Base-by-base conservation (phyloP, 139 green algal species). In the Chlorella sp. region DNA sequence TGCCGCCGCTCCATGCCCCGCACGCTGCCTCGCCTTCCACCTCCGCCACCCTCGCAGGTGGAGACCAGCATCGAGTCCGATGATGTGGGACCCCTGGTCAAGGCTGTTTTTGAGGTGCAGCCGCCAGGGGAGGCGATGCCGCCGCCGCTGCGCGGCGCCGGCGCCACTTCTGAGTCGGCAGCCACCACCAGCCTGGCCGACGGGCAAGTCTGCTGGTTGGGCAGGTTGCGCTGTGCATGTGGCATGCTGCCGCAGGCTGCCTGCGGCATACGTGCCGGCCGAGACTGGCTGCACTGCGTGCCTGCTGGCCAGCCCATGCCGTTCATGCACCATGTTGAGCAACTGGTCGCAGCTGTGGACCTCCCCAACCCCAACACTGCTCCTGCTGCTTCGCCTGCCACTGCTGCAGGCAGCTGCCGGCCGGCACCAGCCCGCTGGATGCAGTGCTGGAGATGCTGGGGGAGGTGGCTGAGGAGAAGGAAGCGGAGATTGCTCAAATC, bases 391-490 rank as follows among this genome's bases (percentile, higher is more conserved):
- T 34, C 69, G 2, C 69, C 24, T 26, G 69, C n/a, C 69, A 76
- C 40, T 40, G 40, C 40, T 32, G 44, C 36, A 48, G 72, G 46
- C 64, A 36, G 64, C 64, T 46, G 36, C 65, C 65, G 30, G 32
- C 54, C 36, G 51, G 36, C 41, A 60, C 51, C 51, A 58, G 51
- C 34, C 14, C 22, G 5, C 60, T 84, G 16, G 76, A 82, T 8
- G 43, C 43, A 0, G 82, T 90, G 40, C 30, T 90, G 41, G 51
- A 60, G 44, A 65, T 73, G 51, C 87, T 95, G 36, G 54, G 83
- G 40, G 58, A 82, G 20, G 86, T 94, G 32, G 87, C 89, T 32
- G 86, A 86, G 28, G 91, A 94, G 64, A 88, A 91, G 85, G 84
- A 85, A 16, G 74, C 48, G 0, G 84, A 89, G 36, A 90, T 95